phyloP scores from a whole-genome alignment of 352 stramenopile genomes.

The Phytophthora ohioensis region DNA sequence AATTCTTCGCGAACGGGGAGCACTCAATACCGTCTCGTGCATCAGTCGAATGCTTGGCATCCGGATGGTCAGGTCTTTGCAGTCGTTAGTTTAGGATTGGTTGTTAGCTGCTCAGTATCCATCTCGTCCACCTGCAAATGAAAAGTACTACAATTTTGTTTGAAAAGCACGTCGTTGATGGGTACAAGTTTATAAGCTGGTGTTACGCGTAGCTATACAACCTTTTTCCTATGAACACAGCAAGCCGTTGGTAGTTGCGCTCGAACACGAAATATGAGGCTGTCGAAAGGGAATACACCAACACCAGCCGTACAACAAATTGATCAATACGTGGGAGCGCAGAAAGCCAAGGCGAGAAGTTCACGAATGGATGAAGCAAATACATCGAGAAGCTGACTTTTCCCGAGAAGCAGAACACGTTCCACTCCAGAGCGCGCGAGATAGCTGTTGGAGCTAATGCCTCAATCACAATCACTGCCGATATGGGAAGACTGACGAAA shows the following conservation, averaged over 20 bases:
- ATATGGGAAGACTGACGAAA: constrained; percentile 1
- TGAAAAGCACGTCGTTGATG: neutral
- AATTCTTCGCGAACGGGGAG: too few species aligned
- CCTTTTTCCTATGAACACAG: neutral
- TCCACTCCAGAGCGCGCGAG: constrained; percentile 43
- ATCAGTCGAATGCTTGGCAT: too few species aligned
- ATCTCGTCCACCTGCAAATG: too few species aligned
- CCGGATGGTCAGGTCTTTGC: too few species aligned
- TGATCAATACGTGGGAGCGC: constrained; percentile 14
- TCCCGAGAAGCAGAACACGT: constrained; percentile 39
- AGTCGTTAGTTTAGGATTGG: too few species aligned
- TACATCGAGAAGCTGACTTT: constrained; percentile 58
- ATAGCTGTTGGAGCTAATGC: constrained; percentile 29
- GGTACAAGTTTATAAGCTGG: too few species aligned
- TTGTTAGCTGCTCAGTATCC: too few species aligned
- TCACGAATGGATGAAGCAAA: constrained; percentile 45
- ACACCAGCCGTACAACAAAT: constrained; percentile 9
- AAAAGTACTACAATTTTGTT: neutral
- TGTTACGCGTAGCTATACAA: neutral
- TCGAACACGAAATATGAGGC: constrained; percentile 10
- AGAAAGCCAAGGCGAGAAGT: constrained; percentile 19
- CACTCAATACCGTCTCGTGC: too few species aligned
- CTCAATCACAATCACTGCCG: constrained; percentile 15
- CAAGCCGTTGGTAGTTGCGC: neutral
- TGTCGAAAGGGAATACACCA: constrained; percentile 12